Percentiles rank a stretch among this genome's conserved stretches.
Evolutionary conservation across 108 stramenopile genomes (phyloP).

Genomic region (Cyclotella atomus): DNA sequence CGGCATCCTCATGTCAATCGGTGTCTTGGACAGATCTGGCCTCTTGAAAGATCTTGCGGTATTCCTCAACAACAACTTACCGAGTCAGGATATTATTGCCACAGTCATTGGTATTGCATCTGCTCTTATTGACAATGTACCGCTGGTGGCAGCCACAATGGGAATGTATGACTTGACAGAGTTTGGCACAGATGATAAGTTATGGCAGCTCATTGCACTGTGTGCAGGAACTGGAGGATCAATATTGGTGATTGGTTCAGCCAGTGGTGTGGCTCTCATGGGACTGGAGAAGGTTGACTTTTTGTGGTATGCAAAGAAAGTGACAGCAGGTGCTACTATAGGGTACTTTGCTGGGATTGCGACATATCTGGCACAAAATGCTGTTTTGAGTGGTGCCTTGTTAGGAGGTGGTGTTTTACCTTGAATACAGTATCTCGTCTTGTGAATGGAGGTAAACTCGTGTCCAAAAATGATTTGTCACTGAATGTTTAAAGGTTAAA

Average conservation of each 20-base stretch:
- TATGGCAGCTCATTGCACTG: constrained; percentile 95
- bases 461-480: no score
- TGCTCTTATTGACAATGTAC: constrained; percentile 95
- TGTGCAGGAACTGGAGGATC: constrained; percentile 96
- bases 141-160: constrained; percentile 94
- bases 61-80: constrained; percentile 85
- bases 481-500: no score
- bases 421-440: no score
- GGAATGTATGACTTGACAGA: constrained; percentile 93
- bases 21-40: constrained; percentile 92
- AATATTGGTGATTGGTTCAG: constrained; percentile 92
- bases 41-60: constrained; percentile 87
- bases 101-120: constrained; percentile 92
- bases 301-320: constrained; percentile 94
- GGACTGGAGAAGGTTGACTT: constrained; percentile 96
- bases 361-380: constrained; percentile 78
- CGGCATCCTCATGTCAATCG: constrained; percentile 95
- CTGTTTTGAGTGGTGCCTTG: constrained; percentile 66
- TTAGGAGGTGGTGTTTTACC: constrained; percentile 15
- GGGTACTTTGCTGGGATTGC: constrained; percentile 95
- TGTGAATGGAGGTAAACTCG: no score
- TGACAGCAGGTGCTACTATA: constrained; percentile 78
- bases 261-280: constrained; percentile 94
- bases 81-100: constrained; percentile 92
- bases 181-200: constrained; percentile 86